Conservation (phyloP, 108 stramenopile genomes). For the Skeletonema potamos region DNA sequence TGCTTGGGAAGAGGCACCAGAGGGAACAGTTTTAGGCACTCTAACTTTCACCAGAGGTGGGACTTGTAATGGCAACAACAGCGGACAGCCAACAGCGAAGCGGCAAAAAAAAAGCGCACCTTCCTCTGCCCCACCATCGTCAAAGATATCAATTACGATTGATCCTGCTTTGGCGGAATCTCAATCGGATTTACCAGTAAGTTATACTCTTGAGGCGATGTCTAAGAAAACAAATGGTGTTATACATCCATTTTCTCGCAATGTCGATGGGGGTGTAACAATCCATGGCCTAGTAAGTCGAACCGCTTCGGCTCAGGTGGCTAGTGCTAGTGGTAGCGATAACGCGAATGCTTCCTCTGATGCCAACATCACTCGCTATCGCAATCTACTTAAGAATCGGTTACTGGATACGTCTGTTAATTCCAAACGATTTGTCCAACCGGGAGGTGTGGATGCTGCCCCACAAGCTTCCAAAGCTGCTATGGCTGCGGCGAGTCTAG, state of each 20-base stretch:
- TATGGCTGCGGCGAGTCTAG: slow-evolving; percentile 40
- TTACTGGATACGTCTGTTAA: slow-evolving; percentile 67
- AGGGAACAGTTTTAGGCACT: slow-evolving; percentile 80
- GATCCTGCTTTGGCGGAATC: slow-evolving; percentile 26
- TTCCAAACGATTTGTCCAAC: slow-evolving; percentile 81
- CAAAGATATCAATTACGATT: slow-evolving; percentile 32
- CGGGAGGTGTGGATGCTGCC: slow-evolving; percentile 58
- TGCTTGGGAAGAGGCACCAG: slow-evolving; percentile 74
- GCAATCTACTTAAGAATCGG: slow-evolving; percentile 66
- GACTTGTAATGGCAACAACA: background rate
- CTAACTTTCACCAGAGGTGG: slow-evolving; percentile 79
- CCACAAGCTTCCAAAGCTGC: slow-evolving; percentile 43
- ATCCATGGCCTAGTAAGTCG: slow-evolving; percentile 74
- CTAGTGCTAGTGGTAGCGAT: slow-evolving; percentile 24
- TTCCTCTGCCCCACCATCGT: slow-evolving; percentile 5
- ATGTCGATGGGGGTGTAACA: slow-evolving; percentile 61
- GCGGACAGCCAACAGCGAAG: slow-evolving; percentile 21
- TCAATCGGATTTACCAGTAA: slow-evolving; percentile 61
- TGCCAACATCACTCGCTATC: slow-evolving; percentile 54
- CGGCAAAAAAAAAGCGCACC: slow-evolving; percentile 18
- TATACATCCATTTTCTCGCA: slow-evolving; percentile 76
- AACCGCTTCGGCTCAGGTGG: slow-evolving; percentile 75
- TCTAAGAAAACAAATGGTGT: slow-evolving; percentile 72
- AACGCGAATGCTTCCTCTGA: slow-evolving; percentile 5
- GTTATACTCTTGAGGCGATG: slow-evolving; percentile 86